Conservation (phyloP, 1,284 basidiomycete species). For the Ceratobasidium theobromae region DNA sequence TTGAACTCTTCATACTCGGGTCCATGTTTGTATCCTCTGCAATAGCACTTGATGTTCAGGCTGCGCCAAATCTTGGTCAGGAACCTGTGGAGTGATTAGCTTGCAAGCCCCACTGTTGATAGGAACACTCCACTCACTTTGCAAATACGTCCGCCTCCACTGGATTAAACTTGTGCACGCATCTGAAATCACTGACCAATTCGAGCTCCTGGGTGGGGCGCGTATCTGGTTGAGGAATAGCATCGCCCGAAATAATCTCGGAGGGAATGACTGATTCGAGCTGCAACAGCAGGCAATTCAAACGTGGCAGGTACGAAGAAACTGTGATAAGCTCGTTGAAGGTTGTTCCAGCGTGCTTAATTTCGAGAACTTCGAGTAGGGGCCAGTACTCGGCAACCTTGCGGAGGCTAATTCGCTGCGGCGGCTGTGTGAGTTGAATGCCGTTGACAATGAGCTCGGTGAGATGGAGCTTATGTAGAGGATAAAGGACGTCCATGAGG, state of each 20-base stretch:
- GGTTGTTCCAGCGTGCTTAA: not conserved
- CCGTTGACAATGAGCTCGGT: not conserved
- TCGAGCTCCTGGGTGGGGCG: not conserved
- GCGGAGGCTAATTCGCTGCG: not conserved
- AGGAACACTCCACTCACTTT: not conserved
- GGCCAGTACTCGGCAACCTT: not conserved
- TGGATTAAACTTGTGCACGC: not conserved
- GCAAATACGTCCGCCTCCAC: not conserved
- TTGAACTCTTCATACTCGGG: slow-evolving; percentile 1
- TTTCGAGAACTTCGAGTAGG: not conserved
- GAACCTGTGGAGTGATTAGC: not conserved
- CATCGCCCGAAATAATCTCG: not conserved
- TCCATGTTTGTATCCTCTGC: not conserved
- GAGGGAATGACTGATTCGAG: not conserved
- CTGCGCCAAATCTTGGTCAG: not conserved
- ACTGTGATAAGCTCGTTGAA: not conserved
- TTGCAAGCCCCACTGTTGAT: not conserved
- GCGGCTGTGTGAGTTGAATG: not conserved
- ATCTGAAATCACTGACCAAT: not conserved
- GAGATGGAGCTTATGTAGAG: not conserved
- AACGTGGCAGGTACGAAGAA: not conserved
- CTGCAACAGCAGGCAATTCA: not conserved
- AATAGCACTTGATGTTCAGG: not conserved
- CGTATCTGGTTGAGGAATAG: not conserved
- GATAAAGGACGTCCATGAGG: not conserved